Conservation (phyloP, 2,329 filamentous ascomycete genomes). For the Decorospora gaudefroyi region DNA sequence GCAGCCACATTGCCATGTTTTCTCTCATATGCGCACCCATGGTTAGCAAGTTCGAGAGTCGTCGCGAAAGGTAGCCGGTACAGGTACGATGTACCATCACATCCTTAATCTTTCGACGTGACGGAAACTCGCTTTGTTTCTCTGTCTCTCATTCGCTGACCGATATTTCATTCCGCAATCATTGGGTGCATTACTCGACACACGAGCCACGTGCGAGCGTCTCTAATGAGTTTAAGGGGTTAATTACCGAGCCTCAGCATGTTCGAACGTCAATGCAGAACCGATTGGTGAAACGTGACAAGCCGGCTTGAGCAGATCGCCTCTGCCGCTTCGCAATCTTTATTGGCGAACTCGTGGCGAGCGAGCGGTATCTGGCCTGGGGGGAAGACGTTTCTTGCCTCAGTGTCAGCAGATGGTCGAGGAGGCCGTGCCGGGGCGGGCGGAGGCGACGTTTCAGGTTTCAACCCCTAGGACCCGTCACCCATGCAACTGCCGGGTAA, state of each 20-base stretch:
- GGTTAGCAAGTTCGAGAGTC: slow-evolving; percentile 11
- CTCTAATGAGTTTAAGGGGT: no score
- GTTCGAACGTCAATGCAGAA: slow-evolving; percentile 12
- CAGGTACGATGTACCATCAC: slow-evolving; percentile 3
- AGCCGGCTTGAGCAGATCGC: slow-evolving; percentile 5
- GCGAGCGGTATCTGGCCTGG: slow-evolving; percentile 12
- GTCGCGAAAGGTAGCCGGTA: slow-evolving; percentile 6
- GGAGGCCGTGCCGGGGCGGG: slow-evolving; percentile 6
- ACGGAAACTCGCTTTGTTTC: neutral
- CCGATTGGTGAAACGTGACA: slow-evolving; percentile 10
- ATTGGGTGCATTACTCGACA: slow-evolving; percentile 10
- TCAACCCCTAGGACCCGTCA: slow-evolving; percentile 3
- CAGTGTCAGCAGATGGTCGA: slow-evolving; percentile 4
- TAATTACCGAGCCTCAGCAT: slow-evolving; percentile 11
- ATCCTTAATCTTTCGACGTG: slow-evolving; percentile 6
- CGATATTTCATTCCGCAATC: neutral
- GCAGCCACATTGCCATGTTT: neutral
- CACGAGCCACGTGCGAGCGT: no score
- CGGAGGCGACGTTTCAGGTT: slow-evolving; percentile 10
- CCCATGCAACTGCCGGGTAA: neutral
- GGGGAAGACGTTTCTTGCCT: slow-evolving; percentile 3
- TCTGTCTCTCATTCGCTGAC: slow-evolving; percentile 1
- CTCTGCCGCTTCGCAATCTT: slow-evolving; percentile 3
- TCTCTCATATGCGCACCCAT: slow-evolving; percentile 6
- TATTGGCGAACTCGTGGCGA: slow-evolving; percentile 6